Percentiles rank a stretch among this genome's conserved stretches.
Conservation (phyloP, 495 filamentous ascomycete genomes). For the Lasiosphaeria hispida region DNA sequence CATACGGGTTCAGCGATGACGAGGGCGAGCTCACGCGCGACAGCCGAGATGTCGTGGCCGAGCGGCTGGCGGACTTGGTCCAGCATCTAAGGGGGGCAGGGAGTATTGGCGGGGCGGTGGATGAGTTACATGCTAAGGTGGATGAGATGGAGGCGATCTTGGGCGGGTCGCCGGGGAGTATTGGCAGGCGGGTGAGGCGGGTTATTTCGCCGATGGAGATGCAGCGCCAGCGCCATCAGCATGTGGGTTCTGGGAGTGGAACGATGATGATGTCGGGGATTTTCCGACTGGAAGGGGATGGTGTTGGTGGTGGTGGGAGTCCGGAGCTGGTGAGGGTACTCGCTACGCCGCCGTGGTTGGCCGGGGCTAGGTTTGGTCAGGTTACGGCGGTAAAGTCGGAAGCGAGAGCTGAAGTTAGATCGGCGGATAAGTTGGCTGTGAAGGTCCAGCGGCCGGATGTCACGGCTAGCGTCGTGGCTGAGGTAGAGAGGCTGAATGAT, state of each 20-base stretch:
- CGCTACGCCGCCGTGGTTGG: no score
- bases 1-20: not conserved
- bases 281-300: no score
- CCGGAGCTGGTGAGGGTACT: no score
- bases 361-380: not conserved
- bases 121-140: conserved; percentile 40
- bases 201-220: no score
- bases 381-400: not conserved
- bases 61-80: conserved; percentile 48
- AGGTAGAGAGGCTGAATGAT: conserved; percentile 41
- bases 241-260: no score
- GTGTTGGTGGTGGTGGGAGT: no score
- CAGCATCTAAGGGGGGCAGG: conserved; percentile 30
- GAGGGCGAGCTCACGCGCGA: conserved; percentile 34
- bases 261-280: no score
- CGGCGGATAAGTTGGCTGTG: conserved; percentile 1
- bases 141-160: conserved; percentile 46
- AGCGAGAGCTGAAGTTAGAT: not conserved
- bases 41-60: conserved; percentile 48
- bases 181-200: conserved; percentile 7
- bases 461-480: conserved; percentile 34
- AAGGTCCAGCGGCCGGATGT: conserved; percentile 18
- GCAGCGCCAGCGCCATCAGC: no score
- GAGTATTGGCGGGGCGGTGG: conserved; percentile 28
- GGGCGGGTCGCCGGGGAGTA: not conserved